phyloP scores from a whole-genome alignment of 805 yeast genomes.

The Dipodascus albidus region DNA sequence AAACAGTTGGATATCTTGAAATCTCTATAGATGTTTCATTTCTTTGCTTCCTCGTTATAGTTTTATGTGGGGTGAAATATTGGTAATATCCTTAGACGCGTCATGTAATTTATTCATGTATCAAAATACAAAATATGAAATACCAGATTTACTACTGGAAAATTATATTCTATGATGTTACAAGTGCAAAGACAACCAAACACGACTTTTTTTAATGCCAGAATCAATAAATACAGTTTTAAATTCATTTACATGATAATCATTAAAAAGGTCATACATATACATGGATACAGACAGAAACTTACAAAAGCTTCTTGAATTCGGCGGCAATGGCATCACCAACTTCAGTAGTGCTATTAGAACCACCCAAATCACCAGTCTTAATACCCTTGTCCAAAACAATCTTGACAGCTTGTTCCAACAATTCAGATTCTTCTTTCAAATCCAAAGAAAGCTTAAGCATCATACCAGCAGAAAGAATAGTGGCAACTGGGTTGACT shows the following conservation, averaged over 20 bases:
- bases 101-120: too few relatives aligned
- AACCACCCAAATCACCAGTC: slow-evolving; percentile 87
- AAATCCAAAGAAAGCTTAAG: slow-evolving; percentile 78
- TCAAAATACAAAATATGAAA: too few relatives aligned
- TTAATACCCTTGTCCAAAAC: slow-evolving; percentile 77
- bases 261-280: neutral
- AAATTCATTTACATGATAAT: neutral
- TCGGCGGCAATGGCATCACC: slow-evolving; percentile 82
- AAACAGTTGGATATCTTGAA: too few relatives aligned
- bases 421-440: slow-evolving; percentile 72
- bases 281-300: neutral
- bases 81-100: too few relatives aligned
- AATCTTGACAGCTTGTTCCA: slow-evolving; percentile 76
- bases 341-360: slow-evolving; percentile 75
- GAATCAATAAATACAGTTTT: too few relatives aligned
- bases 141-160: too few relatives aligned
- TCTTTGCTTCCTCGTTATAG: too few relatives aligned
- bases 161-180: too few relatives aligned
- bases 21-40: too few relatives aligned
- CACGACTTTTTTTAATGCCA: too few relatives aligned
- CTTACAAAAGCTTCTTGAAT: neutral
- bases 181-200: too few relatives aligned
- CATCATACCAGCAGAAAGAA: slow-evolving; percentile 96
- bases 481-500: slow-evolving; percentile 93
- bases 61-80: too few relatives aligned